Evolutionary conservation across 2,329 filamentous ascomycete genomes (phyloP).

Genomic region (Emmonsiellopsis sp.): DNA sequence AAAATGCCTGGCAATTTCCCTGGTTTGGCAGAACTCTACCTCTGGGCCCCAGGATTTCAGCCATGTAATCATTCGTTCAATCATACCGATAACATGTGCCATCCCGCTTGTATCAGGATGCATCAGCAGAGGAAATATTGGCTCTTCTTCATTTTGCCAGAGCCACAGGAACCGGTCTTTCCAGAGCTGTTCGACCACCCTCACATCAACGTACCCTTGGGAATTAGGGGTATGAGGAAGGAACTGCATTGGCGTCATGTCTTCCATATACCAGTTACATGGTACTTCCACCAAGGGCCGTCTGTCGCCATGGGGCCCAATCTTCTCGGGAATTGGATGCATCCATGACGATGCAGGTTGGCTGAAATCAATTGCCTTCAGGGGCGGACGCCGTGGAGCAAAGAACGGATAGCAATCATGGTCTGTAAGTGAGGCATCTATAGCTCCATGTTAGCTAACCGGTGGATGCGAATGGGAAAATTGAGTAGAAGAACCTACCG

Average conservation of each 20-base stretch:
- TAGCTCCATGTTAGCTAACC: not conserved
- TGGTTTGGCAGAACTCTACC: conserved; percentile 21
- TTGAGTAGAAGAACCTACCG: conserved; percentile 14
- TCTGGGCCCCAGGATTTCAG: conserved; percentile 29
- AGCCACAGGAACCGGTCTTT: conserved; percentile 50
- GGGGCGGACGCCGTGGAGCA: conserved; percentile 25
- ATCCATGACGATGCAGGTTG: conserved; percentile 36
- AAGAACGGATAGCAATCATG: conserved; percentile 35
- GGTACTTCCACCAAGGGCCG: conserved; percentile 33
- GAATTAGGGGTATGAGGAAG: conserved; percentile 40
- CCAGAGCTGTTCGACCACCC: conserved; percentile 52
- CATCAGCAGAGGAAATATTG: conserved; percentile 37
- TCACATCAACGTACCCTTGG: conserved; percentile 49
- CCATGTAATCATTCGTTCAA: conserved; percentile 44
- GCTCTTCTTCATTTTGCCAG: conserved; percentile 27
- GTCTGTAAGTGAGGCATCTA: conserved; percentile 33
- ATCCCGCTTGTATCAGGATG: conserved; percentile 46
- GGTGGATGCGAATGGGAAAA: not conserved
- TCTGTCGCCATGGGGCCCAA: conserved; percentile 12
- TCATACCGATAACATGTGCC: conserved; percentile 49
- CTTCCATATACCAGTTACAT: conserved; percentile 38
- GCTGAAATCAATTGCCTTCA: conserved; percentile 33
- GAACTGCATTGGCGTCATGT: conserved; percentile 38
- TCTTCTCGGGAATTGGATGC: conserved; percentile 25
- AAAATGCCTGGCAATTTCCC: conserved; percentile 22